phyloP scores from a whole-genome alignment of 1,284 basidiomycete species.

The Ustilago loliicola region DNA sequence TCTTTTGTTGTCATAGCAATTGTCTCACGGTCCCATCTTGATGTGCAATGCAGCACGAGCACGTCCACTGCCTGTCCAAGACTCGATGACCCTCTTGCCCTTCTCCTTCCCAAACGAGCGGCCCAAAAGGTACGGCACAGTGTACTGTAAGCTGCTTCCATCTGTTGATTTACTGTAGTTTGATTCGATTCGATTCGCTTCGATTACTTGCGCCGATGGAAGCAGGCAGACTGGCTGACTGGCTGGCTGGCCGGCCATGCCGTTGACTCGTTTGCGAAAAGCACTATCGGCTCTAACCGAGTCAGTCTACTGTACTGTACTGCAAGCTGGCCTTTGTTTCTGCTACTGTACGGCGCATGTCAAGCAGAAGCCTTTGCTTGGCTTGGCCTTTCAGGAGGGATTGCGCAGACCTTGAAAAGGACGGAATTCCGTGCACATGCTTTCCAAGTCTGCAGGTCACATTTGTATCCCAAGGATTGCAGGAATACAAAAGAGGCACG shows the following conservation, averaged over 20 bases:
- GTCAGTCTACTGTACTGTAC: no score
- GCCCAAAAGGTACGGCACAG: no score
- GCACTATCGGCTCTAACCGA: no score
- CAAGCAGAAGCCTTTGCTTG: neutral
- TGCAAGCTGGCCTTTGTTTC: neutral
- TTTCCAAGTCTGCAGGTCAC: neutral
- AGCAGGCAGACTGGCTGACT: no score
- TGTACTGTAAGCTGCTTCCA: no score
- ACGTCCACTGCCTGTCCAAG: neutral
- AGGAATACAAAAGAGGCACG: conserved; percentile 7
- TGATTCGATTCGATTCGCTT: no score
- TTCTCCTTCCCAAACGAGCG: no score
- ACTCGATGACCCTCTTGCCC: no score
- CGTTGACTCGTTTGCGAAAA: no score
- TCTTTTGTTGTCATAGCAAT: neutral
- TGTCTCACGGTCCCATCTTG: neutral
- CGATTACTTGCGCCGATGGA: no score
- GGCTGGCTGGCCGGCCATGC: no score
- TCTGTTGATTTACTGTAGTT: no score
- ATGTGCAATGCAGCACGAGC: neutral
- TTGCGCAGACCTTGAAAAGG: neutral
- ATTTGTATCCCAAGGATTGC: conserved; percentile 5
- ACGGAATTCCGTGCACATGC: neutral
- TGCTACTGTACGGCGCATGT: neutral
- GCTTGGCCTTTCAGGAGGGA: conserved; percentile 2